A percentile compares a stretch with the other conserved stretches of the same genome.
Evolutionary conservation across 139 green algal genomes (phyloP).

Genomic region (Limnomonas spitsbergensis): DNA sequence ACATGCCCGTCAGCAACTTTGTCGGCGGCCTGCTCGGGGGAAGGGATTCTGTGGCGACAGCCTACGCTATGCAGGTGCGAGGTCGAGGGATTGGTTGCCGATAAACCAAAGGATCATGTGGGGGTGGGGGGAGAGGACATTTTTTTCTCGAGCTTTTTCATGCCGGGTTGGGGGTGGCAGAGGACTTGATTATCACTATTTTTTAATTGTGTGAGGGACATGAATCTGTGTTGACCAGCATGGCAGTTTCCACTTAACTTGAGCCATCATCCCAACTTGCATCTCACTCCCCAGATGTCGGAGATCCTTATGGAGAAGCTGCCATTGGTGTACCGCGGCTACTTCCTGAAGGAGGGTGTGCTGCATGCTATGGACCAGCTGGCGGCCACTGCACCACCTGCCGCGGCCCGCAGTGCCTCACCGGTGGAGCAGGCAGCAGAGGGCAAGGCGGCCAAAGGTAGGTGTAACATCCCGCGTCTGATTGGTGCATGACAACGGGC

Average conservation of each 20-base stretch:
- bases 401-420: not conserved
- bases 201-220: too few species aligned
- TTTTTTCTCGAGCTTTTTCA: too few species aligned
- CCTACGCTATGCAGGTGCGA: constrained; percentile 40
- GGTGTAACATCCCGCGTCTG: too few species aligned
- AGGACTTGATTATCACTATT: too few species aligned
- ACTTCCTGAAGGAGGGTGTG: constrained; percentile 91
- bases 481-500: too few species aligned
- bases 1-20: constrained; percentile 75
- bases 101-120: too few species aligned
- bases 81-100: too few species aligned
- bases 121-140: too few species aligned
- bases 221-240: too few species aligned
- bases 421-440: constrained; percentile 4
- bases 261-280: too few species aligned
- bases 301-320: constrained; percentile 91
- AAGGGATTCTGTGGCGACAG: constrained; percentile 56
- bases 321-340: constrained; percentile 61
- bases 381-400: not conserved
- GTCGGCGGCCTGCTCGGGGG: constrained; percentile 73
- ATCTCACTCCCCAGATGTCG: constrained; percentile 64
- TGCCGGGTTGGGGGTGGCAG: too few species aligned
- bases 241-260: too few species aligned
- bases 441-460: not conserved
- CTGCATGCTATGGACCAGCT: constrained; percentile 83